Percentiles rank a stretch among this genome's conserved stretches.
Evolutionary conservation across 192 early-diverging fungal genomes (phyloP).

Genomic region (Jimgerdemannia flammicorona): DNA sequence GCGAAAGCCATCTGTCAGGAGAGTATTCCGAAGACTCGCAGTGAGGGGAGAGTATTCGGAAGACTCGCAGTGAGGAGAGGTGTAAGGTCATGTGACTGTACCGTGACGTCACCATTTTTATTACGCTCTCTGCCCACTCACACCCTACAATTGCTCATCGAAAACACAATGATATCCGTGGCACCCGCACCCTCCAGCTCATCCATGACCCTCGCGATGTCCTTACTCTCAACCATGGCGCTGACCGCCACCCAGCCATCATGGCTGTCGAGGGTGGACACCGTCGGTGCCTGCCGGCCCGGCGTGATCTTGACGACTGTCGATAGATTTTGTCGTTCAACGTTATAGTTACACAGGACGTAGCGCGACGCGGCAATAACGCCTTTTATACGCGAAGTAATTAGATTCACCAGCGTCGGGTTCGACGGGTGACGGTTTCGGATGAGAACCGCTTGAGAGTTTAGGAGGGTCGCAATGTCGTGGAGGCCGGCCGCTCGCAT

Average conservation of each 20-base stretch:
- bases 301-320: slow-evolving; percentile 77
- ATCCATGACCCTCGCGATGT: slow-evolving; percentile 89
- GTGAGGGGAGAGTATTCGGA: too few relatives aligned
- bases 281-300: slow-evolving; percentile 89
- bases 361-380: slow-evolving; percentile 86
- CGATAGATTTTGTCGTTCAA: slow-evolving; percentile 59
- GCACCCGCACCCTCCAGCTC: slow-evolving; percentile 80
- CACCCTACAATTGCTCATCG: slow-evolving; percentile 75
- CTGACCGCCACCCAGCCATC: slow-evolving; percentile 89
- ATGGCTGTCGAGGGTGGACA: slow-evolving; percentile 71
- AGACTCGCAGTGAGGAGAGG: too few relatives aligned
- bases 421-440: slow-evolving; percentile 75
- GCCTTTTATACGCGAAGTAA: slow-evolving; percentile 84
- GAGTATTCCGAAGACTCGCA: too few relatives aligned
- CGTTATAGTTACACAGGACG: slow-evolving; percentile 91
- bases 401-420: slow-evolving; percentile 71
- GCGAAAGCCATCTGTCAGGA: too few relatives aligned
- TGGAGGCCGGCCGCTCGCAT: slow-evolving; percentile 98
- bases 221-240: slow-evolving; percentile 81
- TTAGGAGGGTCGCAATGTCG: slow-evolving; percentile 78
- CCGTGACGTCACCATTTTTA: neutral
- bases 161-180: slow-evolving; percentile 84
- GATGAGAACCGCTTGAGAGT: slow-evolving; percentile 87
- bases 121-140: slow-evolving; percentile 34
- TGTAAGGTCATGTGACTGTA: too few relatives aligned